These are phyloP conservation scores for Beauveria asiatica DNA, from an alignment of 2,329 filamentous ascomycete genomes.

Conservation along the genomic window DNA sequence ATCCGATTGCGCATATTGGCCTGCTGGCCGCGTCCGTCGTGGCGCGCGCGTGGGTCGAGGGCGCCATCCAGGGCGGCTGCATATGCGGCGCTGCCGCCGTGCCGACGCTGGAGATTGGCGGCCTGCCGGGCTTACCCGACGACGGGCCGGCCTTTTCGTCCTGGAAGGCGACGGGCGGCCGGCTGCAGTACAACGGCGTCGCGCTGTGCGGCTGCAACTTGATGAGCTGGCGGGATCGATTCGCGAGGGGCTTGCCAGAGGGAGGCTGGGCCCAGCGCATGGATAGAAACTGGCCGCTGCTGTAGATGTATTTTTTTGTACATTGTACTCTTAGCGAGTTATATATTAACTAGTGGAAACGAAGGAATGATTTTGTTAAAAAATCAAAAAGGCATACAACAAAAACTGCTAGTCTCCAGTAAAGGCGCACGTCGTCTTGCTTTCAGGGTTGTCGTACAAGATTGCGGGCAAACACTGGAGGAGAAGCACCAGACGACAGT, in stretches of 20 bases:
- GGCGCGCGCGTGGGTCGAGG: slow-evolving; percentile 4
- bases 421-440: too few species aligned
- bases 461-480: too few species aligned
- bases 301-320: background rate
- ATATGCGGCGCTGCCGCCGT: background rate
- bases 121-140: background rate
- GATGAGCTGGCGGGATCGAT: slow-evolving; percentile 1
- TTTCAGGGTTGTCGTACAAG: too few species aligned
- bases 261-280: slow-evolving; percentile 3
- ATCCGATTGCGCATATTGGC: slow-evolving; percentile 1
- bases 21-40: slow-evolving; percentile 3
- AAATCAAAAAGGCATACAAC: too few species aligned
- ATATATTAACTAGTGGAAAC: background rate
- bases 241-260: background rate
- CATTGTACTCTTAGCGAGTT: background rate
- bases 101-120: slow-evolving; percentile 1
- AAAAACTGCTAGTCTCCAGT: too few species aligned
- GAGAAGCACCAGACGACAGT: too few species aligned
- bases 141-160: background rate
- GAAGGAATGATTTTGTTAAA: background rate
- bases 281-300: slow-evolving; percentile 7
- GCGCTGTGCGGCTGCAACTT: slow-evolving; percentile 7
- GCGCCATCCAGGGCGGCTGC: background rate
- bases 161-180: slow-evolving; percentile 1
- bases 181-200: slow-evolving; percentile 4